phyloP scores from a whole-genome alignment of 106 monocot species.

The Dioscorea alata region DNA sequence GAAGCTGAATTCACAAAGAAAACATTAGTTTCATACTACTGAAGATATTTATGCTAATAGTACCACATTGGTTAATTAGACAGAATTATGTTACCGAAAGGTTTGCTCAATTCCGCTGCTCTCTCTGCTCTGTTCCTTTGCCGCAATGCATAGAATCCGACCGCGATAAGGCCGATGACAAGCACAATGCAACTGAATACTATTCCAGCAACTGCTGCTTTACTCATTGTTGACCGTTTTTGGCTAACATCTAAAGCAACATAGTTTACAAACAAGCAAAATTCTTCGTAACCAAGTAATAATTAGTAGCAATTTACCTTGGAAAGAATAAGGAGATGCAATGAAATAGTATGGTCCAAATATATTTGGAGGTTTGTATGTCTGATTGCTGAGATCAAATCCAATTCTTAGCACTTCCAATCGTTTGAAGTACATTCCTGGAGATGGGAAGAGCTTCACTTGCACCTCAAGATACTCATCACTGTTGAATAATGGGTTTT shows the following conservation, averaged over 20 bases:
- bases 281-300: too few species aligned
- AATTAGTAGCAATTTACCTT: slow-evolving; percentile 17
- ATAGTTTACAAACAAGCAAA: background rate
- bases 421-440: slow-evolving; percentile 35
- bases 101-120: slow-evolving; percentile 37
- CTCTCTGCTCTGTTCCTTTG: slow-evolving; percentile 66
- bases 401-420: slow-evolving; percentile 45
- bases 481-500: slow-evolving; percentile 26
- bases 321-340: slow-evolving; percentile 35
- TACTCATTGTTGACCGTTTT: slow-evolving; percentile 27
- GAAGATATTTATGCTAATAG: too few species aligned
- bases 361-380: slow-evolving; percentile 38
- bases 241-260: slow-evolving; percentile 12
- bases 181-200: slow-evolving; percentile 39
- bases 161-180: slow-evolving; percentile 24
- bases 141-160: slow-evolving; percentile 50
- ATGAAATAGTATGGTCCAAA: slow-evolving; percentile 74
- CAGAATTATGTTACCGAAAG: slow-evolving; percentile 48
- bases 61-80: too few species aligned
- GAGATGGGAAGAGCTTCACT: slow-evolving; percentile 52
- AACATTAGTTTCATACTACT: too few species aligned
- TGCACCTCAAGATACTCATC: slow-evolving; percentile 43
- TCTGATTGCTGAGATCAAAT: slow-evolving; percentile 54
- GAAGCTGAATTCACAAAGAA: slow-evolving; percentile 30
- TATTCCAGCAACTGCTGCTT: slow-evolving; percentile 45